phyloP scores from a whole-genome alignment of 345 rosid genomes.

The Pugionium cornutum region DNA sequence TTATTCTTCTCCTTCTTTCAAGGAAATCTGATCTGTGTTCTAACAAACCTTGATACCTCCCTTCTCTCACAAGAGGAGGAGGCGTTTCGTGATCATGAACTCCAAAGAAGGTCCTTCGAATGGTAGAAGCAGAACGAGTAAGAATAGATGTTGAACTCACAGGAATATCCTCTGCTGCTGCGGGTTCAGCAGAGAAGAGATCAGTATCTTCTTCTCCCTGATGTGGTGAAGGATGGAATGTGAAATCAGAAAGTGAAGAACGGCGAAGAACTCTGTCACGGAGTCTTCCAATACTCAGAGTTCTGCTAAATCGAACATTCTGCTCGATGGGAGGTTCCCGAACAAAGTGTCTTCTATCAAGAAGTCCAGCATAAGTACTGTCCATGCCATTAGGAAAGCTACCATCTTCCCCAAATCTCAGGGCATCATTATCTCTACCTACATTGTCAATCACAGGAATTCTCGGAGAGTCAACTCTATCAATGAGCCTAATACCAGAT shows the following conservation, averaged over 20 bases:
- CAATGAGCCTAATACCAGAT: constrained; percentile 37
- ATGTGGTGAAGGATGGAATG: constrained; percentile 56
- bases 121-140: constrained; percentile 49
- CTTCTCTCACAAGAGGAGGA: constrained; percentile 67
- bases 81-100: constrained; percentile 62
- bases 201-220: constrained; percentile 53
- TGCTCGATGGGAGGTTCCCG: constrained; percentile 65
- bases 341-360: constrained; percentile 58
- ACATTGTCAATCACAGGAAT: constrained; percentile 41
- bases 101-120: constrained; percentile 52
- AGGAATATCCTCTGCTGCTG: constrained; percentile 45
- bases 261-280: constrained; percentile 94
- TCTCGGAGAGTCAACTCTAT: constrained; percentile 45
- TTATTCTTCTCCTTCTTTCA: constrained; percentile 87
- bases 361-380: constrained; percentile 44
- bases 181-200: constrained; percentile 44
- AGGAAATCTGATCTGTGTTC: constrained; percentile 92
- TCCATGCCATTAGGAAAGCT: constrained; percentile 49
- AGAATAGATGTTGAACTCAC: constrained; percentile 43
- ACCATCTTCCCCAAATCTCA: constrained; percentile 42
- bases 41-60: constrained; percentile 75
- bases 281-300: constrained; percentile 96
- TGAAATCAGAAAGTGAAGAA: constrained; percentile 61
- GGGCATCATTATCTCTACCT: constrained; percentile 37
- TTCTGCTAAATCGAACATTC: constrained; percentile 86